phyloP scores from a whole-genome alignment of 176 grass and related monocot species.

The Oryza glaberrima region DNA sequence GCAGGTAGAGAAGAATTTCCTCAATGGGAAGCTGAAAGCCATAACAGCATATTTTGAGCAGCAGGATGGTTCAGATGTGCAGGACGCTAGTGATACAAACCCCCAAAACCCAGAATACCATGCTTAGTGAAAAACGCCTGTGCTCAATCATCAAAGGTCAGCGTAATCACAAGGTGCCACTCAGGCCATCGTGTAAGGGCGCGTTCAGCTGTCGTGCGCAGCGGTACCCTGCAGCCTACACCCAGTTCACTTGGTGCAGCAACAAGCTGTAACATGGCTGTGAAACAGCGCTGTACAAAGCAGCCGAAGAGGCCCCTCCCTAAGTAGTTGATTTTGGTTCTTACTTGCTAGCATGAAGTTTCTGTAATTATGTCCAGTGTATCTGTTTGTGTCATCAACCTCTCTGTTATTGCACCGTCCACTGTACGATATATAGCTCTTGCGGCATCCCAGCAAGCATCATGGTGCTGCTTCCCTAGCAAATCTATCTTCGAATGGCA shows the following conservation, averaged over 20 bases:
- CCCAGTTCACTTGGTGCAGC: no score
- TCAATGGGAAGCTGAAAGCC: constrained; percentile 92
- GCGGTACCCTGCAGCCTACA: no score
- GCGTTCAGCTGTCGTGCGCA: no score
- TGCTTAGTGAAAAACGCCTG: not conserved
- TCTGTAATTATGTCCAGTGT: not conserved
- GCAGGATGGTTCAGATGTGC: not conserved
- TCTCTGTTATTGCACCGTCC: not conserved
- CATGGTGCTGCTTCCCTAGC: no score
- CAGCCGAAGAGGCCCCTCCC: no score
- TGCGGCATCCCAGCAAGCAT: no score
- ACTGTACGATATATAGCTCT: no score
- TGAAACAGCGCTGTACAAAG: no score
- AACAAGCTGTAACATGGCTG: no score
- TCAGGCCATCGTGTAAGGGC: not conserved
- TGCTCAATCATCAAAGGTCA: not conserved
- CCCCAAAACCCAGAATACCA: not conserved
- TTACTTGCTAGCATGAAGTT: not conserved
- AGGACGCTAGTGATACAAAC: not conserved
- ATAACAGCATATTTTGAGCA: constrained; percentile 87
- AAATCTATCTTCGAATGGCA: no score
- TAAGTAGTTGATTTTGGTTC: not conserved
- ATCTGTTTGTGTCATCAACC: not conserved
- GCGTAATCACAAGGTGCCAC: no score
- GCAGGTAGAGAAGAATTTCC: constrained; percentile 92